phyloP scores from a whole-genome alignment of 805 yeast species.

The Lipomyces yamanashiensis region DNA sequence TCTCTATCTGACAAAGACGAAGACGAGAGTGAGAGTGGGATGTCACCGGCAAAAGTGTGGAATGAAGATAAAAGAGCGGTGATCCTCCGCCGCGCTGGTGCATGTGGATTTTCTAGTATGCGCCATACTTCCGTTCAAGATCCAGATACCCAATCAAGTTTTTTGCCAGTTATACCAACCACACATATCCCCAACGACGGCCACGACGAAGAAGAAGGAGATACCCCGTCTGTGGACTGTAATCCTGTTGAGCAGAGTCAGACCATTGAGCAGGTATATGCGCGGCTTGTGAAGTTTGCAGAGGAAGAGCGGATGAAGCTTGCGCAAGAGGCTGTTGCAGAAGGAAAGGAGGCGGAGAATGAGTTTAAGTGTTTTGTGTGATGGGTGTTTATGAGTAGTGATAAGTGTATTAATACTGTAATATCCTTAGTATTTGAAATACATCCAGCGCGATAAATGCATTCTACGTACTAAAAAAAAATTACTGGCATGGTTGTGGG shows the following conservation, averaged over 20 bases:
- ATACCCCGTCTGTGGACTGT: no score
- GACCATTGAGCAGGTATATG: neutral
- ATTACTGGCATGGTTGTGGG: no score
- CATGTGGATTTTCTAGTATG: constrained; percentile 7
- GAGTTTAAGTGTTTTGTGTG: constrained; percentile 5
- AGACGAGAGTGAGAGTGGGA: no score
- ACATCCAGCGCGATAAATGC: no score
- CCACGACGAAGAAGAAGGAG: neutral
- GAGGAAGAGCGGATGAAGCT: neutral
- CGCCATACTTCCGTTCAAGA: neutral
- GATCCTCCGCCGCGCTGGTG: neutral
- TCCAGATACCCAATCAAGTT: neutral
- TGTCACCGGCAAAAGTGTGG: no score
- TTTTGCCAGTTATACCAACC: neutral
- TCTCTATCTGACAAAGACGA: neutral
- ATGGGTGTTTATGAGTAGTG: neutral
- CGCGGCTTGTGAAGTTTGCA: neutral
- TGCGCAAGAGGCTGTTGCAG: neutral
- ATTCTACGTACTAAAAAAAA: no score
- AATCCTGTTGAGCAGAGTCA: neutral
- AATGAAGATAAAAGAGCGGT: neutral
- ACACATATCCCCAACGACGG: neutral
- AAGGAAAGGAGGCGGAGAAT: neutral
- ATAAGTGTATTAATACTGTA: neutral
- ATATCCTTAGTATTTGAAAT: no score